phyloP scores from a whole-genome alignment of 1,284 basidiomycete genomes.

The Ceratobasidium sp. region DNA sequence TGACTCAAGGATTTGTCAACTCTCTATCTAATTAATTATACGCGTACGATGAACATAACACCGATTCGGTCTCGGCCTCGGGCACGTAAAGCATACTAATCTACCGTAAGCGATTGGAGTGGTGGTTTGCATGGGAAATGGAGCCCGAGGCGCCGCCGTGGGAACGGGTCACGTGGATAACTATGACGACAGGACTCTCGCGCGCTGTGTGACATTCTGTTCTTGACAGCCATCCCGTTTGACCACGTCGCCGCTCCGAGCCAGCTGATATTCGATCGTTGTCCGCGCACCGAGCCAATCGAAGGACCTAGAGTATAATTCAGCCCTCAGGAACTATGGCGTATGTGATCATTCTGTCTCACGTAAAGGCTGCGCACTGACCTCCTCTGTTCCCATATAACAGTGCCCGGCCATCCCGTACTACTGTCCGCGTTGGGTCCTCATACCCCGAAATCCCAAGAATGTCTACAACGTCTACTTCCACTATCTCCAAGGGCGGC shows the following conservation, averaged over 20 bases:
- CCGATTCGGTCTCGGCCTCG: not conserved
- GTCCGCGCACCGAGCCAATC: not conserved
- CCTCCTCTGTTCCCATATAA: conserved; percentile 13
- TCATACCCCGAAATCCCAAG: conserved; percentile 1
- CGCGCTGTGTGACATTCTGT: not conserved
- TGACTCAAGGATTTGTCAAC: too few species aligned
- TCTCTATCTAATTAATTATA: too few species aligned
- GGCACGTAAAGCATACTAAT: not conserved
- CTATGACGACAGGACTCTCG: not conserved
- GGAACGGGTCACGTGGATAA: not conserved
- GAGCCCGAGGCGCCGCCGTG: not conserved
- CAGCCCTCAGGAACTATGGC: not conserved
- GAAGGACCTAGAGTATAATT: not conserved
- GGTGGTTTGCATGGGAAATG: not conserved
- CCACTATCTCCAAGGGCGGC: conserved; percentile 42
- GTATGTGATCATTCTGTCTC: not conserved
- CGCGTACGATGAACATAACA: too few species aligned
- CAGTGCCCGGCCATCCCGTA: conserved; percentile 11
- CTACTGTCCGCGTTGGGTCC: conserved; percentile 19
- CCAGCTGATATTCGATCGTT: not conserved
- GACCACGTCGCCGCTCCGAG: conserved; percentile 8
- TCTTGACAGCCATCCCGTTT: not conserved
- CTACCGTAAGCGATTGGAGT: not conserved
- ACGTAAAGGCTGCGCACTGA: conserved; percentile 18
- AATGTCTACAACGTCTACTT: conserved; percentile 18